Conservation (phyloP, 2,329 filamentous ascomycete species). For the Chaetothyriales sp. region DNA sequence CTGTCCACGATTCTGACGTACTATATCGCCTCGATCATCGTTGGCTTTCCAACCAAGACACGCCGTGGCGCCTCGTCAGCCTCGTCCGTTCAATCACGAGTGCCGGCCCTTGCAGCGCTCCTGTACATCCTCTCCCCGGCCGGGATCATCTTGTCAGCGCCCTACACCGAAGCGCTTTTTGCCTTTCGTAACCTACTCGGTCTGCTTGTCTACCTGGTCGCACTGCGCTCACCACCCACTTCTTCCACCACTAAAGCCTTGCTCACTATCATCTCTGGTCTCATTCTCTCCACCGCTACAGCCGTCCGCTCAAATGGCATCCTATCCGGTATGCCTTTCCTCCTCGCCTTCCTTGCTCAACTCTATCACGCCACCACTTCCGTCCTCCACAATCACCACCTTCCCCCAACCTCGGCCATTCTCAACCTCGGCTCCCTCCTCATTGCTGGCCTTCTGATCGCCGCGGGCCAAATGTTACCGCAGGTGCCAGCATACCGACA, state of each 20-base stretch:
- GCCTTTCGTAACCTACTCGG: conserved; percentile 64
- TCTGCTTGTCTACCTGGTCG: conserved; percentile 52
- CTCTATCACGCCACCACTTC: conserved; percentile 16
- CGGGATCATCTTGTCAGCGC: conserved; percentile 76
- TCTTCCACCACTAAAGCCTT: conserved; percentile 12
- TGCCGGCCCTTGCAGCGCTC: conserved; percentile 54
- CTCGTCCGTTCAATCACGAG: conserved; percentile 19
- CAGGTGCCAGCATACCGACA: conserved; percentile 61
- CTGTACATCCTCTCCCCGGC: conserved; percentile 78
- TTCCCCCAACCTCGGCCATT: conserved; percentile 24
- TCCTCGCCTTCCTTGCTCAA: conserved; percentile 30
- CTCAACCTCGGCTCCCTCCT: conserved; percentile 46
- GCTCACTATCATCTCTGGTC: conserved; percentile 43
- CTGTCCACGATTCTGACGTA: conserved; percentile 58
- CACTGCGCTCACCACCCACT: conserved; percentile 19
- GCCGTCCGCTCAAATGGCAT: conserved; percentile 75
- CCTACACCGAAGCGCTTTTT: conserved; percentile 70
- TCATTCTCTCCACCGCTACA: conserved; percentile 58
- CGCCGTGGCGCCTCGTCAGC: not conserved
- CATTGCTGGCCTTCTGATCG: conserved; percentile 54
- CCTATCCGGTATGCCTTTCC: conserved; percentile 62
- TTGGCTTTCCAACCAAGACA: conserved; percentile 19
- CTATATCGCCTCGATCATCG: conserved; percentile 4
- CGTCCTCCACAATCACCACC: not conserved
- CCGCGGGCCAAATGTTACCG: conserved; percentile 53